Percentiles rank a stretch among this genome's conserved stretches.
Evolutionary conservation across 768 basidiomycete genomes (phyloP).

Genomic region (Tricholoma saponaceum): DNA sequence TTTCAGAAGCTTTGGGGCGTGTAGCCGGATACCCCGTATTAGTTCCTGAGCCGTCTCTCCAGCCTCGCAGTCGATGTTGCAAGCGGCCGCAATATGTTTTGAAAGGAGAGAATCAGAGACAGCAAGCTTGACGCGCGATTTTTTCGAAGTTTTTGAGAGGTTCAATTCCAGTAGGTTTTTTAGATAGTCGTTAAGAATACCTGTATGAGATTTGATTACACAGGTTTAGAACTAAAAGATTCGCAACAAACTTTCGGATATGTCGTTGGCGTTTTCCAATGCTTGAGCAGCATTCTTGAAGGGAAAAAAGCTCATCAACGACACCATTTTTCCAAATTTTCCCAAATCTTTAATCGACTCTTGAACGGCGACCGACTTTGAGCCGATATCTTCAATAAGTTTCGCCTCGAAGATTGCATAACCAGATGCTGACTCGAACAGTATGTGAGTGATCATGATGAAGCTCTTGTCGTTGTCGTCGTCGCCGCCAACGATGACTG

Average conservation of each 20-base stretch:
- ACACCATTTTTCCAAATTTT: conserved; percentile 92
- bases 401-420: conserved; percentile 91
- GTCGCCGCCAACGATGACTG: conserved; percentile 25
- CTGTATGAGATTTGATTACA: conserved; percentile 32
- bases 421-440: conserved; percentile 93
- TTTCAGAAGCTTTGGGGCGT: conserved; percentile 85
- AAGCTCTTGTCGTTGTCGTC: conserved; percentile 28
- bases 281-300: conserved; percentile 94
- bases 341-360: conserved; percentile 81
- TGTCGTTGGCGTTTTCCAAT: conserved; percentile 92
- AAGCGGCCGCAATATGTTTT: conserved; percentile 68
- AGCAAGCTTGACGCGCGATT: conserved; percentile 65
- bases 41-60: conserved; percentile 80
- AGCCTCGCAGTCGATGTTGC: conserved; percentile 74
- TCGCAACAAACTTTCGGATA: conserved; percentile 78
- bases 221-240: not conserved
- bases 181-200: conserved; percentile 81
- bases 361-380: conserved; percentile 74
- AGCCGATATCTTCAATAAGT: conserved; percentile 82
- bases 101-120: conserved; percentile 77
- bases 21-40: conserved; percentile 88
- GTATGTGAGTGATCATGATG: conserved; percentile 73
- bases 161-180: conserved; percentile 84
- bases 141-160: conserved; percentile 72
- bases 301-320: conserved; percentile 85